Conservation (phyloP, 2,329 filamentous ascomycete genomes). For the Aureobasidium sp. region DNA sequence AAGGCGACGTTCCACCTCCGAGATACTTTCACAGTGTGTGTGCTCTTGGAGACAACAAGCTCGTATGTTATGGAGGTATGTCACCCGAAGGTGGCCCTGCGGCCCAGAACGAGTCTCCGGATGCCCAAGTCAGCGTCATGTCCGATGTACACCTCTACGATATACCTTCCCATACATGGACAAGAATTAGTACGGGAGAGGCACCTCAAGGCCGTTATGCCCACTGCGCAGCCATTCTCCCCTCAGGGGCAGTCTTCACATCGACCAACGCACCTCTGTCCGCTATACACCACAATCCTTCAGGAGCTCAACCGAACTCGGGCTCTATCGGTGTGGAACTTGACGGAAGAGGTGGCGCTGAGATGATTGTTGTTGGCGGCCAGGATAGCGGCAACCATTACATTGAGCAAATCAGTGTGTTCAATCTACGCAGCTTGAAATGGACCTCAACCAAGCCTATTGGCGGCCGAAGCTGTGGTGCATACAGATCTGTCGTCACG, state of each 20-base stretch:
- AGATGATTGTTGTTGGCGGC: constrained; percentile 95
- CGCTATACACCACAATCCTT: constrained; percentile 82
- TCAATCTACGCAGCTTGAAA: constrained; percentile 89
- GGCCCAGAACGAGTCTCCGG: constrained; percentile 24
- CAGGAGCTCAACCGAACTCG: constrained; percentile 75
- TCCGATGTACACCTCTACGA: constrained; percentile 97
- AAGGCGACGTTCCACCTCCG: constrained; percentile 79
- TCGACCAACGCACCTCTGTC: constrained; percentile 78
- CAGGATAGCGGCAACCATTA: constrained; percentile 98
- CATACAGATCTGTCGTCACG: constrained; percentile 90
- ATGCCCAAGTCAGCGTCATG: constrained; percentile 70
- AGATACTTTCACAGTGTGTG: constrained; percentile 98
- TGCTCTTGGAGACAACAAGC: constrained; percentile 83
- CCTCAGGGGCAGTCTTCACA: constrained; percentile 79
- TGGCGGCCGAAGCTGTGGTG: constrained; percentile 79
- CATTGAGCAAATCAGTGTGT: constrained; percentile 97
- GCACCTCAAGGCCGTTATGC: constrained; percentile 91
- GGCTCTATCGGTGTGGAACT: constrained; percentile 82
- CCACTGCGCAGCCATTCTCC: constrained; percentile 87
- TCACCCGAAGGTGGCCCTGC: constrained; percentile 81
- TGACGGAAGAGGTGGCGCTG: constrained; percentile 83
- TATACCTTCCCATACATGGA: constrained; percentile 75
- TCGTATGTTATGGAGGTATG: constrained; percentile 98
- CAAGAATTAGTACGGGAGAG: constrained; percentile 64
- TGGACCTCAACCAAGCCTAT: constrained; percentile 87